Percentiles rank a stretch among this genome's conserved stretches.
Evolutionary conservation across 306 rosid species (phyloP).

Genomic region (Luffa acutangula): DNA sequence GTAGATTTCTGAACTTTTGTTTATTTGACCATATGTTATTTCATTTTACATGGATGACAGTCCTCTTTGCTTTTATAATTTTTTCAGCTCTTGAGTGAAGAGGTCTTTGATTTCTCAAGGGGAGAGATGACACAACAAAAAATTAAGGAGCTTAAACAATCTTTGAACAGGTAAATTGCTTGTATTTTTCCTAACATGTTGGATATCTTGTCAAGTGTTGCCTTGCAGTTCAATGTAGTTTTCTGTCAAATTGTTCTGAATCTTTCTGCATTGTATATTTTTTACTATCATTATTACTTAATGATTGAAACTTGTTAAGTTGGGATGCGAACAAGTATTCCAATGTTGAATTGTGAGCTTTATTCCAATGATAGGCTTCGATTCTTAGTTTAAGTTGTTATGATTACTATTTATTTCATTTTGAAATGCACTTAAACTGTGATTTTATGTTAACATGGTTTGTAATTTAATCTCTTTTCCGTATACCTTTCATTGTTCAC

Average conservation of each 20-base stretch:
- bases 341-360: neutral
- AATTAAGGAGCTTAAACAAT: slow-evolving; percentile 57
- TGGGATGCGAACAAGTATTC: neutral
- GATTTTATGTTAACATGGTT: neutral
- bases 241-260: neutral
- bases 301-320: neutral
- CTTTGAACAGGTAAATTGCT: slow-evolving; percentile 59
- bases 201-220: slow-evolving; percentile 1
- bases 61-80: slow-evolving; percentile 9
- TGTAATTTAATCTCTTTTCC: slow-evolving; percentile 9
- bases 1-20: slow-evolving; percentile 22
- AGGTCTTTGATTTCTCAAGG: slow-evolving; percentile 63
- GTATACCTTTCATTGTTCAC: slow-evolving; percentile 33
- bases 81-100: slow-evolving; percentile 50
- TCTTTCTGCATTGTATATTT: neutral
- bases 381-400: neutral
- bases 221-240: neutral
- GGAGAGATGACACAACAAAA: slow-evolving; percentile 63
- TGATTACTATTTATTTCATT: neutral
- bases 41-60: neutral
- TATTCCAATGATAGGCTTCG: neutral
- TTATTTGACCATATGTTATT: neutral
- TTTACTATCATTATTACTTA: neutral
- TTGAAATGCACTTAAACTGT: neutral
- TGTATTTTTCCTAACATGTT: slow-evolving; percentile 4